phyloP scores from a whole-genome alignment of 106 monocot genomes.

The Platanthera zijinensis region DNA sequence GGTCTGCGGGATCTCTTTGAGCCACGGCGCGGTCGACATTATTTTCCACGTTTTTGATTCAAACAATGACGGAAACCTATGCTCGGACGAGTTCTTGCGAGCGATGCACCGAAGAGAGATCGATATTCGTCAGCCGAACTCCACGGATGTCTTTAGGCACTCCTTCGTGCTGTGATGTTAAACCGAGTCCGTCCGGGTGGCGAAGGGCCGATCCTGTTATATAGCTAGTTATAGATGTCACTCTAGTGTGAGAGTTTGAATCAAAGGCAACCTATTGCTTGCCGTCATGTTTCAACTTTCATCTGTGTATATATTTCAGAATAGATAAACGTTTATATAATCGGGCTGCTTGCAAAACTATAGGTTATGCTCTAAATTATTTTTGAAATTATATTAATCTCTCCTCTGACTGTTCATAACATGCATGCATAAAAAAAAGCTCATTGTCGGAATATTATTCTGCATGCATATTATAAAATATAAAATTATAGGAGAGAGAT shows the following conservation, averaged over 20 bases:
- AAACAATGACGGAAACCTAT: slow-evolving; percentile 64
- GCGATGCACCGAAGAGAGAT: slow-evolving; percentile 59
- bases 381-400: too few relatives aligned
- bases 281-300: neutral
- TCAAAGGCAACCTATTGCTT: neutral
- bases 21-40: slow-evolving; percentile 71
- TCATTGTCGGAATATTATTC: too few relatives aligned
- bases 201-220: neutral
- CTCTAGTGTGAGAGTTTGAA: neutral
- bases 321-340: too few relatives aligned
- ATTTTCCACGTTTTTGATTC: slow-evolving; percentile 83
- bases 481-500: too few relatives aligned
- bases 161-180: slow-evolving; percentile 29
- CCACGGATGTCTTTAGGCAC: slow-evolving; percentile 27
- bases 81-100: slow-evolving; percentile 65
- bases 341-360: too few relatives aligned
- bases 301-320: neutral
- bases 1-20: slow-evolving; percentile 72
- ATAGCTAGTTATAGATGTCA: neutral
- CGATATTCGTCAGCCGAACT: slow-evolving; percentile 47
- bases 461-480: too few relatives aligned
- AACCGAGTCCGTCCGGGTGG: neutral
- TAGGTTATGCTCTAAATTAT: too few relatives aligned
- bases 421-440: too few relatives aligned
- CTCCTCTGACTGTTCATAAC: too few relatives aligned